Base-by-base conservation (phyloP, 371 early-diverging fungal species). In the Syncephalis plumigaleata region DNA sequence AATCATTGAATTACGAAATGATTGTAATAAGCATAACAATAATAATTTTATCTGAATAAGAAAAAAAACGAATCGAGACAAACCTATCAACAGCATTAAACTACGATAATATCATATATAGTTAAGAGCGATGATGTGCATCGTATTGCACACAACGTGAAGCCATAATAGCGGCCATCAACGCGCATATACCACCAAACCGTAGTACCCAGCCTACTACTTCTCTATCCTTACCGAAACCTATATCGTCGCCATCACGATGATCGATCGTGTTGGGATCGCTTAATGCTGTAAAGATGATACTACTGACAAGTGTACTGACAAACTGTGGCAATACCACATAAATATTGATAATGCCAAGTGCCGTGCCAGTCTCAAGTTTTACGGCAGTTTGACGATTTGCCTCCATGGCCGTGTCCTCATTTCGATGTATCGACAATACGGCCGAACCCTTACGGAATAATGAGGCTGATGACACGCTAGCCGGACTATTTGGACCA, bases 321-420 rank as follows among this genome's bases (percentile, higher is more conserved):
- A 91, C 56, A 48, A 95, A 85, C 55, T 95, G 96, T 2, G 96
- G 96, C 3, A 91, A 49, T 2, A 91, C 91, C 48, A 95, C 79
- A 52, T 84, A 91, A 60, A 91, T 79, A 59, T 95, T 95, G 57
- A 91, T 91, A 40, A 93, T 90, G 0, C 94, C 96, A 13, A n/a
- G 63, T 2, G 90, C 60, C 2, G 82, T 72, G 3, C 94, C 94
- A 3, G 91, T 80, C 2, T 76, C 40, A 5, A 40, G 40, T 7
- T 11, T 31, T 7, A 31, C 11, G 11, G 4, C 31, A 11, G 4
- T 11, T 7, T 31, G 4, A 31, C 11, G 31, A 31, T 31, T 31
- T 4, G 31, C 31, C 31, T 31, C 31, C 4, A 31, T 31, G 18
- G n/a, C 15, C 5, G 40, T 5, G 4, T 40, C 40, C 4, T 15